Evolutionary conservation across 495 filamentous ascomycete genomes (phyloP).

Genomic region (Penicillium argentinense): DNA sequence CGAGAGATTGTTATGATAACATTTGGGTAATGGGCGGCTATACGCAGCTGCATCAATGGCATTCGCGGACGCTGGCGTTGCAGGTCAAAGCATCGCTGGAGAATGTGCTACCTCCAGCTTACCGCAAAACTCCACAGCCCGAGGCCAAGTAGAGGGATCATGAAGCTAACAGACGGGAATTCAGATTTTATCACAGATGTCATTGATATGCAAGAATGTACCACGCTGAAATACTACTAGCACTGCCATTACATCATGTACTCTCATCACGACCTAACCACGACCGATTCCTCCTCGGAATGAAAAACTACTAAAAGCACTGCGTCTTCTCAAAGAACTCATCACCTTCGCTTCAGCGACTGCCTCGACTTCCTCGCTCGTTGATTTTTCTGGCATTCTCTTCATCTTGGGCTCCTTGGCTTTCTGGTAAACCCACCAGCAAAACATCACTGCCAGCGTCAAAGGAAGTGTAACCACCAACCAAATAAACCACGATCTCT

Average conservation of each 20-base stretch:
- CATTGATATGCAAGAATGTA: too few relatives aligned
- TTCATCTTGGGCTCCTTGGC: not conserved
- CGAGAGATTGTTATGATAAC: slow-evolving; percentile 29
- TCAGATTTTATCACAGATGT: too few relatives aligned
- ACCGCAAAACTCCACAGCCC: slow-evolving; percentile 12
- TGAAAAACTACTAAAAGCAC: not conserved
- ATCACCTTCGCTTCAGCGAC: not conserved
- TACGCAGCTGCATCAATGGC: slow-evolving; percentile 31
- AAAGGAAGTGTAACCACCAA: slow-evolving; percentile 6
- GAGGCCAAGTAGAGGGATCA: not conserved
- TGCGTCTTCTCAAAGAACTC: not conserved
- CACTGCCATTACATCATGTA: too few relatives aligned
- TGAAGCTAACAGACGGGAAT: too few relatives aligned
- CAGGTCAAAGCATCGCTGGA: slow-evolving; percentile 31
- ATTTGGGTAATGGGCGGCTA: slow-evolving; percentile 41
- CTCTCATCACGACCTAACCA: too few relatives aligned
- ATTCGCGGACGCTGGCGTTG: slow-evolving; percentile 36
- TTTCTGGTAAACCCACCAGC: slow-evolving; percentile 11
- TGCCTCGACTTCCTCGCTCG: not conserved
- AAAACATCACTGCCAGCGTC: slow-evolving; percentile 9
- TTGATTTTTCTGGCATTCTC: too few relatives aligned
- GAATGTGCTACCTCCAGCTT: slow-evolving; percentile 22
- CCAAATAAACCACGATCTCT: slow-evolving; percentile 8
- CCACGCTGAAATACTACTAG: too few relatives aligned
- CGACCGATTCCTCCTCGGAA: not conserved